Evolutionary conservation across 306 rosid genomes (phyloP), one percentile per base, ranked within the genome.

Genomic region (Gillenia trifoliata): DNA sequence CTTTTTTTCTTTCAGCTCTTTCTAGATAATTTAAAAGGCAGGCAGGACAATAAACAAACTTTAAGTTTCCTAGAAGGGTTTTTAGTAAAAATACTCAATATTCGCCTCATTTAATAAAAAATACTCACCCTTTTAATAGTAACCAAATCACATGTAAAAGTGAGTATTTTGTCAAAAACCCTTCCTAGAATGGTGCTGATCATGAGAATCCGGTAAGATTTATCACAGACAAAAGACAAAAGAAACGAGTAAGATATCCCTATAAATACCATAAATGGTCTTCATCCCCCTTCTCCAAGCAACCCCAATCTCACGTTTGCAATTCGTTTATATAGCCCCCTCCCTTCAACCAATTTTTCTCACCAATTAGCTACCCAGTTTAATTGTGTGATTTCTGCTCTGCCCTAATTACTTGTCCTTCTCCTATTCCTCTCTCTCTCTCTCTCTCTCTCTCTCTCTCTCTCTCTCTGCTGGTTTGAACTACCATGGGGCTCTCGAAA

Each of bases 401-500:
- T 57, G 19, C 63, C 38, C 36, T 29, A 29, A 23, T 75, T 3
- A 20, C 34, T 50, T 57, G 33, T 11, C 64, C 11, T 54, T 17
- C 22, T 64, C 0, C 29, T 17, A 25, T n/a, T n/a, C n/a, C n/a
- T n/a, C n/a, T n/a, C n/a, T n/a, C n/a, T n/a, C n/a, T n/a, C n/a
- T n/a, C n/a, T n/a, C n/a, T n/a, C n/a, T n/a, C n/a, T n/a, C n/a
- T n/a, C n/a, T 9, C 33, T 62, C 22, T 11, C 64, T 52, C 29
- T 74, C 1, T 31, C 6, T 19, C 45, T 67, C 4, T 38, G 8
- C 8, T 26, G 25, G 47, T 22, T 61, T 50, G 20, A 56, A 28
- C 6, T 2, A 41, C 34, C 41, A 85, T 82, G 86, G 88, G 55
- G 19, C 49, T 82, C 4, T 30, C 88, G 2, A 82, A 65, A 71